phyloP scores from a whole-genome alignment of 2,329 filamentous ascomycete genomes.

The Neofusicoccum kwambonambiense region DNA sequence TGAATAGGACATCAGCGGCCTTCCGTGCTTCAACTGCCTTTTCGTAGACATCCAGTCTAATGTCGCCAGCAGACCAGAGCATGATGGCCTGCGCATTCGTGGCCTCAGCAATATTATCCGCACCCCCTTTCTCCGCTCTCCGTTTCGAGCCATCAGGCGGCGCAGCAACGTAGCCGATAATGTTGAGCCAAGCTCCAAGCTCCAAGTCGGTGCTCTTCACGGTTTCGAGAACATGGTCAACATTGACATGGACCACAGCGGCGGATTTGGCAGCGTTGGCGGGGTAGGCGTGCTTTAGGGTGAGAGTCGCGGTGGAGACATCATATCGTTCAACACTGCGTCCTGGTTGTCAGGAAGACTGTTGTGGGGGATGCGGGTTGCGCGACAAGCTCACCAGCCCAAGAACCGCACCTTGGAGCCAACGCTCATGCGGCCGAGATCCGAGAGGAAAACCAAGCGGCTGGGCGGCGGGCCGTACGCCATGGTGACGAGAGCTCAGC shows the following conservation, averaged over 20 bases:
- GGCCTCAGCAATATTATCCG: constrained; percentile 7
- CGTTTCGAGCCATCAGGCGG: background rate
- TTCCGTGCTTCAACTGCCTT: constrained; percentile 38
- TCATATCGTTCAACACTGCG: constrained; percentile 60
- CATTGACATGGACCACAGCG: constrained; percentile 62
- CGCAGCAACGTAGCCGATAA: constrained; percentile 67
- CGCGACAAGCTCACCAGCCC: constrained; percentile 68
- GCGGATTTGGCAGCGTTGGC: constrained; percentile 33
- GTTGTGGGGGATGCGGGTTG: constrained; percentile 9
- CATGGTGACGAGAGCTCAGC: background rate
- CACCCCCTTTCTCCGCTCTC: constrained; percentile 23
- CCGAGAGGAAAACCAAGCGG: constrained; percentile 48
- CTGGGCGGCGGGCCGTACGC: constrained; percentile 57
- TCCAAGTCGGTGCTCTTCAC: constrained; percentile 63
- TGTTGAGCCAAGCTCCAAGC: constrained; percentile 83
- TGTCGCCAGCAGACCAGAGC: constrained; percentile 72
- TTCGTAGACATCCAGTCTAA: constrained; percentile 73
- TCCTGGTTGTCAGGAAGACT: background rate
- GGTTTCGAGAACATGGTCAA: constrained; percentile 67
- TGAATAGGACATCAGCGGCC: background rate
- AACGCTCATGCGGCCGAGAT: constrained; percentile 46
- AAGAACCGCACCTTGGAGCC: constrained; percentile 89
- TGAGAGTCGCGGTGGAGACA: constrained; percentile 58
- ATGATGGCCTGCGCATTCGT: constrained; percentile 69
- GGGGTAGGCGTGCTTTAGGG: constrained; percentile 67